Conservation (phyloP, 2,329 filamentous ascomycete species). For the Thyridium curvatum region DNA sequence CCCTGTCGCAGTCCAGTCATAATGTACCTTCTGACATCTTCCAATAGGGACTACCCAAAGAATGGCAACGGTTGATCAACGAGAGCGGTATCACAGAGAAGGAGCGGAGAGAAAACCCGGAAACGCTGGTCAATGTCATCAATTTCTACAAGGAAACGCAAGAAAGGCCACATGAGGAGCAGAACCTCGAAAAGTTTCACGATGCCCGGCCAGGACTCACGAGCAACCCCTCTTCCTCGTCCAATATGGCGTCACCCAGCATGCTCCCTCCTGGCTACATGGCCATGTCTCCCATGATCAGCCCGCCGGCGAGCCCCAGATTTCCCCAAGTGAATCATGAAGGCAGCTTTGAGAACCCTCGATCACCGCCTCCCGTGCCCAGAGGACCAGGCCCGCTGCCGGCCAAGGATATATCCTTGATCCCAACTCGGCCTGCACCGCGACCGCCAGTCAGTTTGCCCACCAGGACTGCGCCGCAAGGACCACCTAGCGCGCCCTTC, state of each 20-base stretch:
- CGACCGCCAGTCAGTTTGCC: conserved; percentile 69
- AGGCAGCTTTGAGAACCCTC: conserved; percentile 95
- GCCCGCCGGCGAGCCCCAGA: conserved; percentile 75
- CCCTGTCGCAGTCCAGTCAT: no score
- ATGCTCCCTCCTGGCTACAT: conserved; percentile 49
- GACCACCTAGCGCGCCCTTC: conserved; percentile 32
- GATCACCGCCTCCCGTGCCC: conserved; percentile 86
- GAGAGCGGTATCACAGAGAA: conserved; percentile 95
- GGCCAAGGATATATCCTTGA: conserved; percentile 52
- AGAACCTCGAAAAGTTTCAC: conserved; percentile 93
- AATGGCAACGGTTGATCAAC: conserved; percentile 94
- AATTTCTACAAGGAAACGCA: conserved; percentile 96
- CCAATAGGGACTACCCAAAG: conserved; percentile 79
- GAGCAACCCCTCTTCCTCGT: conserved; percentile 33
- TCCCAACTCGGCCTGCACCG: conserved; percentile 80
- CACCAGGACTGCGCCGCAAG: conserved; percentile 48
- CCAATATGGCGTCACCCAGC: conserved; percentile 40
- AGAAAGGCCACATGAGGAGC: conserved; percentile 72
- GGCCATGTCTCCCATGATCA: conserved; percentile 59
- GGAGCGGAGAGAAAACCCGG: conserved; percentile 90
- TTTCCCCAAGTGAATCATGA: conserved; percentile 81
- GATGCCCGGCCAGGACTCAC: conserved; percentile 60
- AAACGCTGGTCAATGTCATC: conserved; percentile 92
- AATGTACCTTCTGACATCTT: neutral
- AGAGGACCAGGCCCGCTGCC: conserved; percentile 40